Percentiles rank a stretch among this genome's conserved stretches.
Evolutionary conservation across 768 basidiomycete species (phyloP).

Genomic region (Podaxis pistillaris): DNA sequence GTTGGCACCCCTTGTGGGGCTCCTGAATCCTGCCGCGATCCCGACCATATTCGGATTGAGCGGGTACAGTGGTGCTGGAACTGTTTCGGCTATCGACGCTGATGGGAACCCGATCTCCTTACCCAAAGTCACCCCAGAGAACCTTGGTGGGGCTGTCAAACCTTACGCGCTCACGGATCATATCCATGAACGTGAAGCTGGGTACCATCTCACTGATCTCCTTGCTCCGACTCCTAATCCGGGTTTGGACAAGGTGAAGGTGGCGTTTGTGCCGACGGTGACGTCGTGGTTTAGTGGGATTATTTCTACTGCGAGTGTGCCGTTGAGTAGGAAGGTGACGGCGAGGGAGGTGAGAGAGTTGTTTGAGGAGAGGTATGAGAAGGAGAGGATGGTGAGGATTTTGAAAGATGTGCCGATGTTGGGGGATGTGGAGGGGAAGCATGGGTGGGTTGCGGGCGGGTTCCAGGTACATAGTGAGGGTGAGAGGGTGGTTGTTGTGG

Average conservation of each 20-base stretch:
- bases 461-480: conserved; percentile 90
- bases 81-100: conserved; percentile 63
- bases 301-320: conserved; percentile 81
- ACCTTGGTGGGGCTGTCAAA: conserved; percentile 70
- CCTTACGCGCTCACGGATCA: conserved; percentile 95
- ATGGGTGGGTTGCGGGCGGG: conserved; percentile 90
- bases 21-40: conserved; percentile 55
- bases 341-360: conserved; percentile 72
- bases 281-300: conserved; percentile 98
- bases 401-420: conserved; percentile 72
- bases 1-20: conserved; percentile 81
- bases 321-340: conserved; percentile 61
- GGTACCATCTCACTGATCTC: conserved; percentile 73
- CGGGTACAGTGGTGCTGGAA: conserved; percentile 95
- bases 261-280: conserved; percentile 87
- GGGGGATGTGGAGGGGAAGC: conserved; percentile 73
- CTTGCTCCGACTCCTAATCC: conserved; percentile 28
- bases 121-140: conserved; percentile 80
- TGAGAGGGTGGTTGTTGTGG: conserved; percentile 92
- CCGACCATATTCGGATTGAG: conserved; percentile 92
- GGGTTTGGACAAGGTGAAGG: conserved; percentile 35
- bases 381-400: conserved; percentile 71
- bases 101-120: conserved; percentile 71
- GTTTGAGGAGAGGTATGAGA: conserved; percentile 76
- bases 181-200: conserved; percentile 97